Base-by-base conservation (phyloP, 495 filamentous ascomycete genomes). In the Penicillium steckii region DNA sequence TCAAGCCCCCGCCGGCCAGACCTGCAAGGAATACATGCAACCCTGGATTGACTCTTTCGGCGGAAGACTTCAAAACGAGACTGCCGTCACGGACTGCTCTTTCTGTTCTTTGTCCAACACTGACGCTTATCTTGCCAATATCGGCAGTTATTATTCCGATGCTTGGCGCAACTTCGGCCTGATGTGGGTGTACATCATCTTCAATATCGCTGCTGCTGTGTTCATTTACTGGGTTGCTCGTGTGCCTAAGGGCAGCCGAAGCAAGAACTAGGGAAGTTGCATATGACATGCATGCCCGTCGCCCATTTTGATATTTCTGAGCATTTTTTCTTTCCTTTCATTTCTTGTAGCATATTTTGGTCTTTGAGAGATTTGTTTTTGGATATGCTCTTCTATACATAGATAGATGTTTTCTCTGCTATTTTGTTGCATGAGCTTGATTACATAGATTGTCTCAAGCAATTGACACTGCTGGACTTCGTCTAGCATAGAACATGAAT, bases 161-260 rank as follows among this genome's bases (percentile, higher is more conserved):
- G 74, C 85, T 18, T 90, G 87, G 87, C 75, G 85, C 57, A 83
- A 91, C 69, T 88, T 89, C 57, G 87, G 86, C 9, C 60, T 85
- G 45, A 72, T 84, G 68, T 82, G 76, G 72, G 81, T 72, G 1
- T 94, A 81, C 62, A 82, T 91, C 56, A 60, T 79, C 26, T 87
- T 91, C 72, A 95, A 95, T 66, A 74, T 91, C 61, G 60, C 65
- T 27, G 82, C 65, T 24, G 90, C 88, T 0, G 73, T 93, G 9
- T 72, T 74, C 48, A 73, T 95, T 35, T 95, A 94, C 79, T 95
- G 86, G 85, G 70, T 90, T 49, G 82, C 81, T 17, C 74, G 90
- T 40, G 86, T 95, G 44, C 87, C 88, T 15, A 92, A 91, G 81
- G 65, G 62, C 21, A 66, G 59, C 29, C 68, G 64, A 47, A 67